phyloP scores from a whole-genome alignment of 164 flowering plant genomes.

The Magnolia changhungtana region DNA sequence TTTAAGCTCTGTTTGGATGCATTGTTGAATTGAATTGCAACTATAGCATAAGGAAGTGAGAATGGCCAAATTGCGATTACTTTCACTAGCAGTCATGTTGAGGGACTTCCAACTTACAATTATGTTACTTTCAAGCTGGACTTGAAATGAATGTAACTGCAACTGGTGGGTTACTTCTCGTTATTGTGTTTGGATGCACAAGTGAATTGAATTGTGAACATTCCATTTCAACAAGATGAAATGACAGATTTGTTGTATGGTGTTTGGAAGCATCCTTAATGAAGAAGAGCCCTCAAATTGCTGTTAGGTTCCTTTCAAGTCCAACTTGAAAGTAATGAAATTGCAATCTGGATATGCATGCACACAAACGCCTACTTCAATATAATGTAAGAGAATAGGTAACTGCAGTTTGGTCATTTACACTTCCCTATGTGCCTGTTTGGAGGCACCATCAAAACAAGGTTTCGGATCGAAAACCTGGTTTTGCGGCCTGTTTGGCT shows the following conservation, averaged over 20 bases:
- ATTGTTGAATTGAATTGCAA: neutral
- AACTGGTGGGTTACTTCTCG: neutral
- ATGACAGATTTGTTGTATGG: neutral
- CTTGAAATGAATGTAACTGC: neutral
- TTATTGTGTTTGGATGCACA: neutral
- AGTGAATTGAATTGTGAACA: neutral
- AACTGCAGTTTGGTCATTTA: neutral
- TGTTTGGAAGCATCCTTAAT: neutral
- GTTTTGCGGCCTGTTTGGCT: too few relatives aligned
- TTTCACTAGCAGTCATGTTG: too few relatives aligned
- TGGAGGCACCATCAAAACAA: neutral
- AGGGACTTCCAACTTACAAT: too few relatives aligned
- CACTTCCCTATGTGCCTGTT: neutral
- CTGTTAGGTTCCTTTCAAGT: neutral
- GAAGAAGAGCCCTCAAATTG: constrained; percentile 1
- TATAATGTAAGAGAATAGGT: neutral
- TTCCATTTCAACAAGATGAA: neutral
- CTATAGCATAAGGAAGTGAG: neutral
- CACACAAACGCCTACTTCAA: neutral
- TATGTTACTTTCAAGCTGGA: neutral
- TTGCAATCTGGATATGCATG: neutral
- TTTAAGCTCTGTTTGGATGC: neutral
- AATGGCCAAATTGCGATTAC: neutral
- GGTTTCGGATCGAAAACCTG: too few relatives aligned
- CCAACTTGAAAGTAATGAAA: neutral